phyloP scores from a whole-genome alignment of 371 early-diverging fungal genomes.

The Globomyces sp. region DNA sequence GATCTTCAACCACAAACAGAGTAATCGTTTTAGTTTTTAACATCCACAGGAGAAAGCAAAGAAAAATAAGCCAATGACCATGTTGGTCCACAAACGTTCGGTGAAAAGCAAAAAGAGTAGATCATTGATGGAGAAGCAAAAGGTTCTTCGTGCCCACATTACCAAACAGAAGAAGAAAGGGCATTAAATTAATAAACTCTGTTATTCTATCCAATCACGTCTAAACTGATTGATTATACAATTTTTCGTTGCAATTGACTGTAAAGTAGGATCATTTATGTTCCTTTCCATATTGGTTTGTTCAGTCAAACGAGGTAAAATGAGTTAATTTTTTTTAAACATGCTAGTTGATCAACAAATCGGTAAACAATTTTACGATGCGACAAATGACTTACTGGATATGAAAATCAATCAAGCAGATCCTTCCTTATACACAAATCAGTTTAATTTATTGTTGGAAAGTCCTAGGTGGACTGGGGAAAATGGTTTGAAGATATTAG shows the following conservation, averaged over 20 bases:
- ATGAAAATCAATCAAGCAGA: too few relatives aligned
- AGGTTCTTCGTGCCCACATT: constrained; percentile 43
- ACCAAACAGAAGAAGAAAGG: constrained; percentile 45
- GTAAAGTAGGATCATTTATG: too few relatives aligned
- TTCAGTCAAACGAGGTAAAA: too few relatives aligned
- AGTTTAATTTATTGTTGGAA: too few relatives aligned
- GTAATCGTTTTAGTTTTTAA: constrained; percentile 16
- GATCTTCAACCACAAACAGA: constrained; percentile 79
- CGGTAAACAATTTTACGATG: too few relatives aligned
- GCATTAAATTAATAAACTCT: not conserved
- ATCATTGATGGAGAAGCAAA: constrained; percentile 78
- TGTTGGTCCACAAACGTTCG: constrained; percentile 89
- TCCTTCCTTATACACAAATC: too few relatives aligned
- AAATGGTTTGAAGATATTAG: constrained; percentile 10
- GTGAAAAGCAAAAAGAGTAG: constrained; percentile 80
- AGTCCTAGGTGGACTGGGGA: not conserved
- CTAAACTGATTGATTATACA: constrained; percentile 8
- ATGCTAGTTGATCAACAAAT: too few relatives aligned
- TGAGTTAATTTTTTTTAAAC: too few relatives aligned
- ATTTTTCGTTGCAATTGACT: too few relatives aligned
- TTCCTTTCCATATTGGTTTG: too few relatives aligned
- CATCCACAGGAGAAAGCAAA: constrained; percentile 72
- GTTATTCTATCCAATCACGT: not conserved
- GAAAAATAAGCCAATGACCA: constrained; percentile 86
- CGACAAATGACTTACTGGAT: too few relatives aligned